Percentiles rank a stretch among this genome's conserved stretches.
These are phyloP conservation scores for Geum urbanum DNA, from an alignment of 306 rosid genomes.

Conservation along the genomic window DNA sequence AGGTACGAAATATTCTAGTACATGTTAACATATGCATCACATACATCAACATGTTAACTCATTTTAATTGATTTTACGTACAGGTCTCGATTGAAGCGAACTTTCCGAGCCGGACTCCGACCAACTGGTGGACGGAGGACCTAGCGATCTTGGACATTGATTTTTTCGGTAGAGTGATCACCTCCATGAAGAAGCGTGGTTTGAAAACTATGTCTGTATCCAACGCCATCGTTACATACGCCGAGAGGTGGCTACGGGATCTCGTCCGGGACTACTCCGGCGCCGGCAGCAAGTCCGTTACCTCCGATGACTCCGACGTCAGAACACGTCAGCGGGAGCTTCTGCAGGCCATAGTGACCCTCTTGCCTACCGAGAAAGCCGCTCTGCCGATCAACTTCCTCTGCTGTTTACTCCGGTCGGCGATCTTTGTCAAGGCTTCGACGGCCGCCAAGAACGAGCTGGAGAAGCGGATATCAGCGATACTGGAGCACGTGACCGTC, in stretches of 20 bases:
- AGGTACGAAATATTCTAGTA: slow-evolving; percentile 20
- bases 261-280: slow-evolving; percentile 84
- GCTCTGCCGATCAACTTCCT: slow-evolving; percentile 78
- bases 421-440: slow-evolving; percentile 53
- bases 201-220: slow-evolving; percentile 48
- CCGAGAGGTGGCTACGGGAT: slow-evolving; percentile 67
- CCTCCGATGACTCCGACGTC: slow-evolving; percentile 22
- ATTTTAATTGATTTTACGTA: too few species aligned
- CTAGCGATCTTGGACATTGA: slow-evolving; percentile 50
- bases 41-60: too few species aligned
- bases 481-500: slow-evolving; percentile 66
- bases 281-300: slow-evolving; percentile 13
- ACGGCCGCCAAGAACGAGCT: slow-evolving; percentile 53
- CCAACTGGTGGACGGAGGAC: slow-evolving; percentile 95
- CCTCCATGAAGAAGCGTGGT: slow-evolving; percentile 57
- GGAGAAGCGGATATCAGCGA: slow-evolving; percentile 56
- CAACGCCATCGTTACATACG: slow-evolving; percentile 61
- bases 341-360: slow-evolving; percentile 52
- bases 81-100: slow-evolving; percentile 60
- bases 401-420: slow-evolving; percentile 84
- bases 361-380: slow-evolving; percentile 71
- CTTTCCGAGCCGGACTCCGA: slow-evolving; percentile 70
- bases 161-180: slow-evolving; percentile 46
- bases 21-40: too few species aligned
- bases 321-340: slow-evolving; percentile 43